Evolutionary conservation across 768 basidiomycete species (phyloP).

Genomic region (Chalciporus pseudorubinellus): DNA sequence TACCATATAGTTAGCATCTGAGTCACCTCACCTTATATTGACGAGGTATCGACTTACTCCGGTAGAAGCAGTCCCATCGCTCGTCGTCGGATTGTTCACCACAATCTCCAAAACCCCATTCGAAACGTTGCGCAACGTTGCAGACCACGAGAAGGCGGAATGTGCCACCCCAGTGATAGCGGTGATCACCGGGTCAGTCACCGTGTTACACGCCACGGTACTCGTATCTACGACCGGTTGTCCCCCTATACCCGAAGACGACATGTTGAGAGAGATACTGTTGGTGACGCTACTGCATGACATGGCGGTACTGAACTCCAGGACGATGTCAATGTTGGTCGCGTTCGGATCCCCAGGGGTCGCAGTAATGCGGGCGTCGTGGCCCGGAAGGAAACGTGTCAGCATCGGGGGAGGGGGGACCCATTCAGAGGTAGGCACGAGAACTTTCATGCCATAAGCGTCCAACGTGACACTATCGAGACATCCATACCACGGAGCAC

Average conservation of each 20-base stretch:
- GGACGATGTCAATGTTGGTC: slow-evolving; percentile 56
- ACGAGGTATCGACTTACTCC: slow-evolving; percentile 44
- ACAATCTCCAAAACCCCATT: slow-evolving; percentile 82
- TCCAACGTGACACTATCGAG: slow-evolving; percentile 61
- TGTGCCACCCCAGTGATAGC: slow-evolving; percentile 51
- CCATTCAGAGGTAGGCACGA: slow-evolving; percentile 73
- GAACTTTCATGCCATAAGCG: slow-evolving; percentile 76
- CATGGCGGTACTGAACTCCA: slow-evolving; percentile 83
- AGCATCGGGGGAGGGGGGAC: slow-evolving; percentile 65
- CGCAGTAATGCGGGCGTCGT: slow-evolving; percentile 70
- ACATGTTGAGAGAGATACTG: slow-evolving; percentile 64
- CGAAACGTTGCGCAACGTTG: slow-evolving; percentile 68
- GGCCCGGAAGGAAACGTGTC: slow-evolving; percentile 81
- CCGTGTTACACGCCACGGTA: slow-evolving; percentile 43
- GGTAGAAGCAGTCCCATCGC: slow-evolving; percentile 44
- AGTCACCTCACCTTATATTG: neutral
- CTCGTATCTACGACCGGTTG: slow-evolving; percentile 51
- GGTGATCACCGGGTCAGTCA: slow-evolving; percentile 49
- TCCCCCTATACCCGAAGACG: slow-evolving; percentile 60
- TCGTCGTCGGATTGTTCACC: slow-evolving; percentile 53
- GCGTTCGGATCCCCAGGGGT: slow-evolving; percentile 43
- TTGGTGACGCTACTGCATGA: slow-evolving; percentile 64
- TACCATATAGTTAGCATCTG: slow-evolving; percentile 6
- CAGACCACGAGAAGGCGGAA: slow-evolving; percentile 73
- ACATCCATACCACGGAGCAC: slow-evolving; percentile 74